A percentile compares a stretch with the other conserved stretches of the same genome.
These are phyloP conservation scores for Magnaporthiopsis incrustans DNA, from an alignment of 2,329 filamentous ascomycete species.

Conservation along the genomic window DNA sequence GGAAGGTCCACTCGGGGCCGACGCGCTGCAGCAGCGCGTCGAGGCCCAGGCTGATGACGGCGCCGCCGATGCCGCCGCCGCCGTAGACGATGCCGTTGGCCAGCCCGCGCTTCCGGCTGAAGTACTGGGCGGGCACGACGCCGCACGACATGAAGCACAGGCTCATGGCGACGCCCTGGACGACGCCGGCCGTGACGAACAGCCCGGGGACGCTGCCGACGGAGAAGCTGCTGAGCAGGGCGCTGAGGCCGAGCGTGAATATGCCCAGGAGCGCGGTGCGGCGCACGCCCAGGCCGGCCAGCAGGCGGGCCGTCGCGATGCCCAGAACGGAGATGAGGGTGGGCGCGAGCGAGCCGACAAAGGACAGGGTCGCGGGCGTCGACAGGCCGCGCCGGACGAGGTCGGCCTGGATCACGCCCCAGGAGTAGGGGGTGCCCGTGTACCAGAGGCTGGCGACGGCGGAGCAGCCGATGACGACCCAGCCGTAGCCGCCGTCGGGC, in stretches of 20 bases:
- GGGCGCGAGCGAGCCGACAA: conserved; percentile 46
- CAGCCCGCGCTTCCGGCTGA: conserved; percentile 33
- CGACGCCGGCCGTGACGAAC: conserved; percentile 36
- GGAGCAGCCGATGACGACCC: conserved; percentile 43
- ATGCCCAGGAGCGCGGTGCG: conserved; percentile 40
- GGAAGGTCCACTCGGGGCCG: conserved; percentile 44
- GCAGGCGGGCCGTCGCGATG: conserved; percentile 42
- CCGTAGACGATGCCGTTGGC: conserved; percentile 38
- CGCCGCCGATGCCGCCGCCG: conserved; percentile 40
- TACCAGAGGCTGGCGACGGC: conserved; percentile 47
- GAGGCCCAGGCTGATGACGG: conserved; percentile 33
- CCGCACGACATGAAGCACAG: conserved; percentile 34
- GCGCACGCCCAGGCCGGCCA: conserved; percentile 40
- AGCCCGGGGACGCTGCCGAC: conserved; percentile 35
- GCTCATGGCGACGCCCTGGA: conserved; percentile 20
- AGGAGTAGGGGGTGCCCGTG: conserved; percentile 47
- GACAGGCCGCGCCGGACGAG: conserved; percentile 41
- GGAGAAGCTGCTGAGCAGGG: conserved; percentile 39
- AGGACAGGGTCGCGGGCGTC: conserved; percentile 45
- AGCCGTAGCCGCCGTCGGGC: conserved; percentile 49
- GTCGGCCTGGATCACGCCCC: conserved; percentile 53
- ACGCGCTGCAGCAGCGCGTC: conserved; percentile 30
- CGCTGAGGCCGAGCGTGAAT: conserved; percentile 37
- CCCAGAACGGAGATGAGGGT: conserved; percentile 43
- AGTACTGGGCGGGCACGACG: conserved; percentile 37